Conservation (phyloP, 192 early-diverging fungal genomes). For the Backusella psychrophila region DNA sequence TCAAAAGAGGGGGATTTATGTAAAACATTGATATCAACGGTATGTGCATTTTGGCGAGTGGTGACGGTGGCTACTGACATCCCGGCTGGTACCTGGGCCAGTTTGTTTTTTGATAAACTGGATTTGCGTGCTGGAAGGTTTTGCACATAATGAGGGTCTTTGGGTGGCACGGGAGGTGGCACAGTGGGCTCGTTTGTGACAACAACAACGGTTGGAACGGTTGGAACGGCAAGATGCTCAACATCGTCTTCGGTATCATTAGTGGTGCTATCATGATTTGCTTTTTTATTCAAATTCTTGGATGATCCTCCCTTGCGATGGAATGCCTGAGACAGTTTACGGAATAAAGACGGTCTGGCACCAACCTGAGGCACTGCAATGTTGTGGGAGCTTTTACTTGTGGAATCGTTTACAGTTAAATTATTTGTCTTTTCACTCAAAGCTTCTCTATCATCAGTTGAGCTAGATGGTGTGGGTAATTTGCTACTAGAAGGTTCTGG, state of each 20-base stretch:
- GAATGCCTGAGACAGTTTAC: conserved; percentile 16
- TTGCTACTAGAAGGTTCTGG: neutral
- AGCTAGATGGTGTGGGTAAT: conserved; percentile 7
- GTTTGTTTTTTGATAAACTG: neutral
- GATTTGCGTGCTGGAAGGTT: neutral
- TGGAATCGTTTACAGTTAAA: neutral
- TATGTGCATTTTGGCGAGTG: conserved; percentile 11
- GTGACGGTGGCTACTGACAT: conserved; percentile 10
- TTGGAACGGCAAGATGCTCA: neutral
- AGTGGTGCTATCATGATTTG: neutral
- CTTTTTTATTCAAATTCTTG: conserved; percentile 5
- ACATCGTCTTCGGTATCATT: neutral
- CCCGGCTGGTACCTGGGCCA: neutral
- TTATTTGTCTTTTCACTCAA: neutral
- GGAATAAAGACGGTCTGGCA: conserved; percentile 6
- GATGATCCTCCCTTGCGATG: conserved; percentile 7
- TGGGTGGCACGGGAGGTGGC: conserved; percentile 13
- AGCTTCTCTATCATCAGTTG: neutral
- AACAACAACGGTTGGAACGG: neutral
- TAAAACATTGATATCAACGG: neutral
- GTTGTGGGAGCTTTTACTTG: neutral
- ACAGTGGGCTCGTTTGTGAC: neutral
- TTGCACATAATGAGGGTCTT: neutral
- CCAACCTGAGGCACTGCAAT: neutral
- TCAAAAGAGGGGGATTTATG: conserved; percentile 1